Percentiles rank a stretch among this genome's conserved stretches.
phyloP scores from a whole-genome alignment of 441 rosid species.

The Corymbia citriodora region DNA sequence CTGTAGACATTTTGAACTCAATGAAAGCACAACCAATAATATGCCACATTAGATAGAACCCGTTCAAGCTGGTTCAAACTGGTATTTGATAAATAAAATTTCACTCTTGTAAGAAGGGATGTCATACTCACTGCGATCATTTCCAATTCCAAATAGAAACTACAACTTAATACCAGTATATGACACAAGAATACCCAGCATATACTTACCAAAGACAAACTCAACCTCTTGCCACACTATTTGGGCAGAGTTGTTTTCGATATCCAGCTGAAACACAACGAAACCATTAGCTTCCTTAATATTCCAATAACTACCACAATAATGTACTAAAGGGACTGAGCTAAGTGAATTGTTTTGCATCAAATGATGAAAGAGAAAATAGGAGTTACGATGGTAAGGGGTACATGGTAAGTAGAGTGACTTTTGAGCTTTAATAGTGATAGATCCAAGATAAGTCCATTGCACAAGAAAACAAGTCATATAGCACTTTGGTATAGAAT shows the following conservation, averaged over 20 bases:
- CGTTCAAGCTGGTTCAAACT: not conserved
- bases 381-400: not conserved
- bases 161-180: not conserved
- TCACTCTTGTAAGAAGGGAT: not conserved
- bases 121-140: not conserved
- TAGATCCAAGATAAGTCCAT: not conserved
- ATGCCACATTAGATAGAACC: not conserved
- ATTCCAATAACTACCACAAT: not conserved
- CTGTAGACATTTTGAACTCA: not conserved
- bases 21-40: not conserved
- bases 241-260: slow-evolving; percentile 79
- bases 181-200: not conserved
- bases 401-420: not conserved
- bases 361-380: not conserved
- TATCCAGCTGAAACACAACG: slow-evolving; percentile 78
- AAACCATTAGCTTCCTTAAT: not conserved
- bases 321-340: not conserved
- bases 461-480: not conserved
- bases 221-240: slow-evolving; percentile 85
- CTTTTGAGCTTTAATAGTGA: not conserved
- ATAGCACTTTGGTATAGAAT: not conserved
- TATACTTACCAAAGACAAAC: slow-evolving; percentile 81
- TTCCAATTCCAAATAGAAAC: not conserved
- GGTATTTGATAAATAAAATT: not conserved
- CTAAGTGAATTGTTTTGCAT: not conserved